Base-by-base conservation (phyloP, 208 protist species). In the Leishmania arabica region DNA sequence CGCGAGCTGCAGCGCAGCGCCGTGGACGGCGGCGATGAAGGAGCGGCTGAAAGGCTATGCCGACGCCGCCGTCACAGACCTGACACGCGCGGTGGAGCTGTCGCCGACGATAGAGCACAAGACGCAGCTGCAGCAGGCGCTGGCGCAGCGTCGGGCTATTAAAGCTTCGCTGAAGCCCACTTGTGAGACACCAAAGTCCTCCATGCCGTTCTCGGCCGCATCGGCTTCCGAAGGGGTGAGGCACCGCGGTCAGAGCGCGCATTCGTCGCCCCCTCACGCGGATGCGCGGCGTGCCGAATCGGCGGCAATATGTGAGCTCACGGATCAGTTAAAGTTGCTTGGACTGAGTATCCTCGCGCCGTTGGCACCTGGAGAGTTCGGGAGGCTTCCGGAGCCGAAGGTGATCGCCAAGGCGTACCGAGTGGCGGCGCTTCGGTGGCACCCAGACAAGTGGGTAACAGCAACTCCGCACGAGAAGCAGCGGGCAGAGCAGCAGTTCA, bases 401-500 rank as follows among this genome's bases (percentile, higher is more conserved):
- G 86, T 86, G 58, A 75, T 99, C 34, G 86, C 84, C 21, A 96
- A 93, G 78, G 94, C 95, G 74, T 99, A 98, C 81, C 93, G 88
- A n/a, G 84, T 94, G 80, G 87, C 85, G 9, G 95, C 93, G 11
- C 83, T 98, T 64, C 89, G 83, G 60, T 98, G 93, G 90, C 97
- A 99, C 82, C 97, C 97, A 6, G 96, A 98, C 80, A 93, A 91
- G 75, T 97, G 94, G 94, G 86, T 92, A 40, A 82, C 74, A 27
- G 87, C 85, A 9, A 89, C 76, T 7, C 75, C 76, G 51, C 76
- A 87, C 45, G 89, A 97, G 72, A 89, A 88, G 68, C 58, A 82
- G 45, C 54, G 77, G 74, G 95, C 95, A 1, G 93, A 97, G 82
- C 77, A 80, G 51, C 90, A 89, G 49, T 98, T 98, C 79, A 98